Evolutionary conservation across 192 early-diverging fungal species (phyloP), one percentile per base, ranked within the genome.

Genomic region (Irineochytrium annulatum): DNA sequence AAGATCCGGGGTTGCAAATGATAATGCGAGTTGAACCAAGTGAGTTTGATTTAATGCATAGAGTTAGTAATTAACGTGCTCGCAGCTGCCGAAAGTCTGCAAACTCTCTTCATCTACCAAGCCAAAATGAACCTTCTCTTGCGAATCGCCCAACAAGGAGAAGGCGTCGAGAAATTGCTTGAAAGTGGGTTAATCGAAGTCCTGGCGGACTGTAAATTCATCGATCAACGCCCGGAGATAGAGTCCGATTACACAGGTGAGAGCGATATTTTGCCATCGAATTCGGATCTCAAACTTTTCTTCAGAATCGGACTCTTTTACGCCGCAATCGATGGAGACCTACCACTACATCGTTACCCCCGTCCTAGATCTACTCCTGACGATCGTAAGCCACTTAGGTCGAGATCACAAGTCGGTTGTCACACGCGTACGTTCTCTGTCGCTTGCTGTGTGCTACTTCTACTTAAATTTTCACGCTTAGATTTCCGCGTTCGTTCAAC

Each of bases 41-140:
- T 77, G 16, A 46, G 51, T 56, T 32, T 32, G 30, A 33, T 22
- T 55, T 28, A 11, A 6, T 57, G 27, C 37, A 20, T 35, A 37
- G 30, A 24, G 0, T 31, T 55, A 4, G 14, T 46, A 30, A 35
- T 62, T 53, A 68, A 3, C 27, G 22, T 28, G 34, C 31, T 16
- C n/a, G 11, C 19, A 57, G 61, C 29, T n/a, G 29, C 33, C 20
- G 68, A 74, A 33, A 44, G 60, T 22, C 55, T 41, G 44, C 46
- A 79, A 43, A 70, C 74, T 43, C 65, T 82, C 24, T 90, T 82
- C 67, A 85, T 91, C 51, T 91, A 86, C 69, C 88, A 94, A 60
- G 68, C 86, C 4, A 91, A 91, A 75, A 83, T 94, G 80, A 68
- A 81, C 0, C 76, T 97, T 27, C 82, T 97, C 57, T 64, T 91